These are phyloP conservation scores for Exophiala spinifera DNA, from an alignment of 2,329 filamentous ascomycete species.

Conservation along the genomic window DNA sequence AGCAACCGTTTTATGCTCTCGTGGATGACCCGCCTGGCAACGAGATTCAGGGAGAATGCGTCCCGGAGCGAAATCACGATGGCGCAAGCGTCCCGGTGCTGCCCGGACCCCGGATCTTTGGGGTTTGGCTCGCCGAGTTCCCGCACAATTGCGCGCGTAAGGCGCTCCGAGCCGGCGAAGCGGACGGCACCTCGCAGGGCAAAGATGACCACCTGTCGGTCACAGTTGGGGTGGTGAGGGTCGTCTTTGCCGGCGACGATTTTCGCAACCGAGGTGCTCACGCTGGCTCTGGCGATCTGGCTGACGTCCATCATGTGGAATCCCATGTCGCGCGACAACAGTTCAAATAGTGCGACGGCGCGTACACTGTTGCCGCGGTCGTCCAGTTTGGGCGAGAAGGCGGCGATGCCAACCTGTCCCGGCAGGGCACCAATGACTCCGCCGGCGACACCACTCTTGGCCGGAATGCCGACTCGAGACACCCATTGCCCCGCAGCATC, in stretches of 20 bases:
- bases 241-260: conserved; percentile 17
- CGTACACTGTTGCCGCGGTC: conserved; percentile 16
- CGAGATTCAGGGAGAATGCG: conserved; percentile 16
- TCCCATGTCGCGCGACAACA: conserved; percentile 18
- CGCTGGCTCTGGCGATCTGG: conserved; percentile 17
- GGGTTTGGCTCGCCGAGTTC: conserved; percentile 18
- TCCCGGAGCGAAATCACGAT: conserved; percentile 15
- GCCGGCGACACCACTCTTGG: conserved; percentile 19
- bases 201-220: conserved; percentile 16
- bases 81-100: conserved; percentile 17
- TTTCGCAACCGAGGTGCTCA: conserved; percentile 20
- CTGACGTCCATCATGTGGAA: conserved; percentile 22
- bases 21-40: conserved; percentile 15
- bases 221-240: conserved; percentile 18
- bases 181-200: conserved; percentile 17
- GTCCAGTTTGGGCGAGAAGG: conserved; percentile 18
- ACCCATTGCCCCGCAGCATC: conserved; percentile 16
- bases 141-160: conserved; percentile 17
- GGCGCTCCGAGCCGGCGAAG: conserved; percentile 17
- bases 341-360: conserved; percentile 16
- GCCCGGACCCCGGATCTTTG: conserved; percentile 17
- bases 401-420: conserved; percentile 19
- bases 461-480: conserved; percentile 17
- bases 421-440: conserved; percentile 17
- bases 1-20: conserved; percentile 18